Base-by-base conservation (phyloP, 805 yeast genomes). In the Hanseniaspora clermontiae region DNA sequence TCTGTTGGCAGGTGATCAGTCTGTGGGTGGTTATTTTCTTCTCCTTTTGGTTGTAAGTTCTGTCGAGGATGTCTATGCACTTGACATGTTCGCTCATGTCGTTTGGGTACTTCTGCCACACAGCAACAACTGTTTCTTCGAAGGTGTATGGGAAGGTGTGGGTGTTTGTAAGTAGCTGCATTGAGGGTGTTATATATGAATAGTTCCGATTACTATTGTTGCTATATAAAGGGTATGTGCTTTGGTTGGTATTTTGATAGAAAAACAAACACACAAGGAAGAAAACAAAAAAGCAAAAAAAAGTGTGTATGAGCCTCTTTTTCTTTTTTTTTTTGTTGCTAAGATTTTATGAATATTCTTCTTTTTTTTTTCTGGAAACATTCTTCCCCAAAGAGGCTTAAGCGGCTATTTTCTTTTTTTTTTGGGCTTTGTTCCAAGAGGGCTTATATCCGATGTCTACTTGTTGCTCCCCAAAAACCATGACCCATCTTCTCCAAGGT, bases 61-160 rank as follows among this genome's bases (percentile, higher is more conserved):
- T 76, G 58, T 84, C 75, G 36, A 91, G 69, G 0, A 88, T 87
- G 67, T 91, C 98, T 19, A 93, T 97, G 1, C 93, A 93, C 32
- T 87, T 83, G 10, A 91, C 98, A 69, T 91, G 98, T 0, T 95
- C 79, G 8, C 96, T 82, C 58, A 83, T 75, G 63, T 89, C 95
- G 67, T 93, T 91, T n/a, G 98, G 98, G 70, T 91, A 91, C 63
- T 91, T 91, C 61, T 79, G 81, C 98, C 98, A 91, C 70, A 90
- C 89, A 52, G 97, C 97, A 1, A 95, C 89, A 0, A 96, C 84
- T 29, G 91, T 95, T 63, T 85, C 88, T 29, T 85, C 95, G 97
- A 97, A 91, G 0, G 95, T 80, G 65, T 93, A 90, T 56, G 80
- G 73, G 68, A 88, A 91, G 43, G 70, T 73, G 67, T 85, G 91